Conservation (phyloP, 768 basidiomycete genomes). For the Sarcodon aspratus region DNA sequence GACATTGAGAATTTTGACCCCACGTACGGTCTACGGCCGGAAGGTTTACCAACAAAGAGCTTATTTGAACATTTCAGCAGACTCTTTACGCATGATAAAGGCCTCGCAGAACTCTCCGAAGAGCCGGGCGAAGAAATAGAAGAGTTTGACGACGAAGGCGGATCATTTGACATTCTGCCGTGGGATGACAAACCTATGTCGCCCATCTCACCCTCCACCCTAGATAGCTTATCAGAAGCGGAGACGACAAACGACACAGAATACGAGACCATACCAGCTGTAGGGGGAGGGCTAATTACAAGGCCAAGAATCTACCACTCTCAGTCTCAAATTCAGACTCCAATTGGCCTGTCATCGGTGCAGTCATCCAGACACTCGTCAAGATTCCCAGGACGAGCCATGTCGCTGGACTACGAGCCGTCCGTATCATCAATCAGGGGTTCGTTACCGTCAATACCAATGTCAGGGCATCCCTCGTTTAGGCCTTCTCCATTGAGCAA, state of each 20-base stretch:
- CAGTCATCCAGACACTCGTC: slow-evolving; percentile 2
- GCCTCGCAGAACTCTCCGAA: slow-evolving; percentile 72
- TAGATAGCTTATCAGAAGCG: slow-evolving; percentile 7
- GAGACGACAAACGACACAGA: slow-evolving; percentile 33
- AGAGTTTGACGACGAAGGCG: slow-evolving; percentile 30
- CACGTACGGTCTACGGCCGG: slow-evolving; percentile 90
- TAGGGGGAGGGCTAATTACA: slow-evolving; percentile 82
- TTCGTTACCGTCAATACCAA: background rate
- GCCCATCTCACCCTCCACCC: slow-evolving; percentile 31
- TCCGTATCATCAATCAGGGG: background rate
- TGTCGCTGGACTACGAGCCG: background rate
- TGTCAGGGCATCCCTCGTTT: slow-evolving; percentile 2
- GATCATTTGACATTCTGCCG: slow-evolving; percentile 49
- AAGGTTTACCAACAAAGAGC: slow-evolving; percentile 78
- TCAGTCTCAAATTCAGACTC: slow-evolving; percentile 60
- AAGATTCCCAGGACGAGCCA: background rate
- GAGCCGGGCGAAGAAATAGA: slow-evolving; percentile 35
- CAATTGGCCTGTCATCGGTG: slow-evolving; percentile 19
- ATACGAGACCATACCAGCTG: slow-evolving; percentile 84
- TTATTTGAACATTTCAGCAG: slow-evolving; percentile 70
- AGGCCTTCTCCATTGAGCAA: slow-evolving; percentile 5
- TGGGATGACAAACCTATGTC: slow-evolving; percentile 49
- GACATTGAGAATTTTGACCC: slow-evolving; percentile 88
- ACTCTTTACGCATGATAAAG: slow-evolving; percentile 54
- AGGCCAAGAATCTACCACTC: slow-evolving; percentile 81